Evolutionary conservation across 2,329 filamentous ascomycete genomes (phyloP), one percentile per base, ranked within the genome.

Genomic region (Exophiala viscosa): DNA sequence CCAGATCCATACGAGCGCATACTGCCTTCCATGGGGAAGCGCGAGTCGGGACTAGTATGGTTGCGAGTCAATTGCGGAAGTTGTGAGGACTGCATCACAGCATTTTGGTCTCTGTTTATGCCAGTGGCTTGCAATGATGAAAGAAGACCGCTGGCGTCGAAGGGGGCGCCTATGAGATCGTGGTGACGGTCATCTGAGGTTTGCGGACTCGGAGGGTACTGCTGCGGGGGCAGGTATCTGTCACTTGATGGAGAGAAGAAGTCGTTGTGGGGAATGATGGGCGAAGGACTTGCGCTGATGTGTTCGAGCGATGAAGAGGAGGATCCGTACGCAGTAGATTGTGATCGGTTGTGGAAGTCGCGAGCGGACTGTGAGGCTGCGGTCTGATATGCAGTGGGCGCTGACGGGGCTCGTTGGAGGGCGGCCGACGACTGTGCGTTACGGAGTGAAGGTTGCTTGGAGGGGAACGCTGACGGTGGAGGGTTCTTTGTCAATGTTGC

Each of bases 21-120:
- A 58, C 84, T 80, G 65, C 83, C 80, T 52, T 88, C 75, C 41
- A 75, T 69, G 54, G 83, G 83, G 64, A 76, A 76, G 59, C 76
- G 76, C 52, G 76, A 69, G 60, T 84, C 79, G 58, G 81, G 75
- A 56, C 73, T 78, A 55, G 81, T 75, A 64, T 80, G 76, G 58
- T 74, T 70, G 36, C 74, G 67, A 45, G 64, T 70, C 32, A 73
- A 67, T 36, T 70, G 70, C n/a, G 75, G 74, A 33, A 73, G 72
- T 45, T 71, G 70, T 60, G 69, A 69, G 50, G 67, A 66, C 48
- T 67, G 62, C 47, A 66, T 54, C 34, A 41, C 59, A 49, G 55
- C 52, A 58, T 67, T 45, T 38, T 58, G 46, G 13, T 47, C 47
- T 17, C 40, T 50, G 42, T 51, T 57, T 20, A 49, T 53, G 23